Conservation (phyloP, 1,284 basidiomycete genomes). For the Golubevia pallescens region DNA sequence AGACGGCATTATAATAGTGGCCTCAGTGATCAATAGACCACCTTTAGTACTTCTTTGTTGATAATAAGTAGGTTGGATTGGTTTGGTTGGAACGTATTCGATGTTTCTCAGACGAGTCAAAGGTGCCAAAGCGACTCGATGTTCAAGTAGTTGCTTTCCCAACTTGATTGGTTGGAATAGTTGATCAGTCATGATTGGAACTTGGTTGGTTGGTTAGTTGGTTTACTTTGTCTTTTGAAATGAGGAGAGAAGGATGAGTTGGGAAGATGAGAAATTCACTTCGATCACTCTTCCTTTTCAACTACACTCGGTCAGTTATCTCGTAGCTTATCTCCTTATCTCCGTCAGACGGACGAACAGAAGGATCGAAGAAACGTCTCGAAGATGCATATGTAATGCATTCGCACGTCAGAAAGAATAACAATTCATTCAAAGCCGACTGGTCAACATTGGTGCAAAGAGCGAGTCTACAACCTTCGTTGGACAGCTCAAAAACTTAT, state of each 20-base stretch:
- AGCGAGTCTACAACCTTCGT: no score
- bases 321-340: no score
- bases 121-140: conserved; percentile 3
- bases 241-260: neutral
- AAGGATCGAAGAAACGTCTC: no score
- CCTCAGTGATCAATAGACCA: conserved; percentile 19
- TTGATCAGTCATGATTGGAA: conserved; percentile 1
- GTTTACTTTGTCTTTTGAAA: neutral
- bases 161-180: conserved; percentile 2
- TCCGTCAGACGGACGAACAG: no score
- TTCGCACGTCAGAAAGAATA: no score
- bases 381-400: no score
- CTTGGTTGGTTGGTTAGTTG: no score
- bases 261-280: neutral
- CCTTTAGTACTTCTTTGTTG: neutral
- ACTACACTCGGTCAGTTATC: no score
- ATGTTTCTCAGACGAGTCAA: conserved; percentile 1
- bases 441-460: no score
- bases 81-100: neutral
- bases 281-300: neutral
- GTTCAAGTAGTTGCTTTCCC: neutral
- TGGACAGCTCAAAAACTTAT: no score
- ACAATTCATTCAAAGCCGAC: no score
- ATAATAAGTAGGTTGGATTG: neutral
- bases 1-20: conserved; percentile 12